A percentile compares a stretch with the other conserved stretches of the same genome.
These are phyloP conservation scores for Diphasiastrum complanatum DNA, from an alignment of 83 land plant genomes.

Conservation along the genomic window DNA sequence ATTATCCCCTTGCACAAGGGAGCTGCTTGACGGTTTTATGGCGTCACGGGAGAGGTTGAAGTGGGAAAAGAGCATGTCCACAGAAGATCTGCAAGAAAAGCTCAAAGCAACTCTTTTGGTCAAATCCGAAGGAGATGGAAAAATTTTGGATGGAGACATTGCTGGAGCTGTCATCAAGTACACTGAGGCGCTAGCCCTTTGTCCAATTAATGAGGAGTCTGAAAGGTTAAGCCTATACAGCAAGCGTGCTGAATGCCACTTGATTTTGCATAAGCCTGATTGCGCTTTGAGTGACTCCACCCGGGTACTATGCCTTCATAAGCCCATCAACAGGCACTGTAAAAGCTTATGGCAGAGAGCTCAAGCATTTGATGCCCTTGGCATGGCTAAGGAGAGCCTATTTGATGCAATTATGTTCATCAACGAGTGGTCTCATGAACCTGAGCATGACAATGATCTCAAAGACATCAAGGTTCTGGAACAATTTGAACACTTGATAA, in stretches of 20 bases:
- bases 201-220: conserved; percentile 55
- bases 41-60: conserved; percentile 47
- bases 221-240: conserved; percentile 79
- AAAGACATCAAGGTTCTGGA: background rate
- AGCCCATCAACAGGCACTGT: conserved; percentile 57
- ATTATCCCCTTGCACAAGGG: conserved; percentile 40
- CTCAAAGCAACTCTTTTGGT: conserved; percentile 40
- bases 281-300: conserved; percentile 75
- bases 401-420: conserved; percentile 74
- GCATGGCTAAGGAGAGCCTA: conserved; percentile 72
- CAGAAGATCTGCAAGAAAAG: conserved; percentile 45
- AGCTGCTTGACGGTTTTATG: conserved; percentile 56
- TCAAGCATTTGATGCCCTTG: conserved; percentile 82
- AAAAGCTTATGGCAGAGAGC: conserved; percentile 91
- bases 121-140: conserved; percentile 60
- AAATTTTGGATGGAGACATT: conserved; percentile 59
- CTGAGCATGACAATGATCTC: background rate
- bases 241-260: conserved; percentile 78
- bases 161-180: conserved; percentile 51
- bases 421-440: conserved; percentile 44
- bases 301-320: conserved; percentile 60
- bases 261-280: conserved; percentile 49
- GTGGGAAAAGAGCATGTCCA: conserved; percentile 56
- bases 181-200: conserved; percentile 55
- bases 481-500: background rate